Evolutionary conservation across 768 basidiomycete species (phyloP), one percentile per base, ranked within the genome.

Genomic region (Dendrothele bispora): DNA sequence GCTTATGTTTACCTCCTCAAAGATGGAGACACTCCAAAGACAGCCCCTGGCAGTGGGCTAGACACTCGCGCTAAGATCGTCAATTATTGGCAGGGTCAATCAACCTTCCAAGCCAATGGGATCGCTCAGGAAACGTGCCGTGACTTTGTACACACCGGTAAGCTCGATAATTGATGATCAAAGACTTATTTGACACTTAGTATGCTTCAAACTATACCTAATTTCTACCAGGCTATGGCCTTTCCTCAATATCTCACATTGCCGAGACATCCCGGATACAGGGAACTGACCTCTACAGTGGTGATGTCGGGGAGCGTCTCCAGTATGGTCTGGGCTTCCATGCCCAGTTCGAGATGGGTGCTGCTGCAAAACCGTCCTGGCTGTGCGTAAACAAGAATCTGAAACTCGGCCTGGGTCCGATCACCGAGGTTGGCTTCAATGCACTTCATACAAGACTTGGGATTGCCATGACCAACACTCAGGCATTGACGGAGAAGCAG

Each of bases 41-140:
- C 26, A 24, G 39, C 39, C 8, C 48, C 39, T 8, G 48, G 48
- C 12, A 49, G 48, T 32, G 40, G 40, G 20, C 12, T 32, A 27
- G 20, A 44, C 27, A 29, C 39, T 21, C 15, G 26, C 1, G 15
- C 21, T 15, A 47, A 35, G 32, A 34, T 49, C n/a, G 21, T 43
- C 14, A 43, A 15, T 4, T 49, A 42, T n/a, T 49, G 48, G 48
- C 41, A 49, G n/a, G 21, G 21, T 4, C 48, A 49, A 22, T 18
- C 48, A 5, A 43, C 48, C 1, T 49, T 49, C 28, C 20, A 32
- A 7, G 41, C 48, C 14, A 42, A 49, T 24, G 48, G 48, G 11
- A 20, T 49, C 3, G 48, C 48, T 14, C 48, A 49, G 35, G 48
- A 49, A 21, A 49, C 48, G n/a, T 49, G 48, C 20, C 48, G 48